phyloP scores from a whole-genome alignment of 2,329 filamentous ascomycete species.

The Blumeria graminis region DNA sequence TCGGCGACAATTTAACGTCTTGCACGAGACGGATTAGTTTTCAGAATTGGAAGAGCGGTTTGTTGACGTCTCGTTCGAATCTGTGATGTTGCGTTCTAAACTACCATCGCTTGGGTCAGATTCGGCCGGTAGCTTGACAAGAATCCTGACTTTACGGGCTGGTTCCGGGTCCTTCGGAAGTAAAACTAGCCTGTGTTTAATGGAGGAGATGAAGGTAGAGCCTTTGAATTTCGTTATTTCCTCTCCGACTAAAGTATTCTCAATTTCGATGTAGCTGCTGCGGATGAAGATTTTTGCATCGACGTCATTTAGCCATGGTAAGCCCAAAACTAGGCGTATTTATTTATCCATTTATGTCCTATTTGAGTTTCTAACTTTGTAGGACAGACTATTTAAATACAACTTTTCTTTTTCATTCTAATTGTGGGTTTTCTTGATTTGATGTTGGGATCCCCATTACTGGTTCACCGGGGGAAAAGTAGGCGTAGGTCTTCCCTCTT shows the following conservation, averaged over 20 bases:
- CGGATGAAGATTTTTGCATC: not conserved
- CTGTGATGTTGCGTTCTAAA: not conserved
- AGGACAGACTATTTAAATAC: no score
- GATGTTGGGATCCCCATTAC: no score
- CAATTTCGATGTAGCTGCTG: not conserved
- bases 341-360: no score
- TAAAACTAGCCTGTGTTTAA: not conserved
- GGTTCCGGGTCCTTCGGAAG: not conserved
- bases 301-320: not conserved
- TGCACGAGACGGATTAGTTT: not conserved
- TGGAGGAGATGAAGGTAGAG: not conserved
- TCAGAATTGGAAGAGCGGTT: not conserved
- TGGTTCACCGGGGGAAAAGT: no score
- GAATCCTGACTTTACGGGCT: not conserved
- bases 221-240: not conserved
- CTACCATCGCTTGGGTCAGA: not conserved
- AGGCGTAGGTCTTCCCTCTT: not conserved
- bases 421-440: no score
- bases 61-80: not conserved
- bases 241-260: not conserved
- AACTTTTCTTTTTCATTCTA: no score
- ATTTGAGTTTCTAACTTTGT: no score
- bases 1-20: not conserved
- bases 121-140: not conserved
- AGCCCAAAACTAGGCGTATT: not conserved